Base-by-base conservation (phyloP, 768 basidiomycete species). In the Candolleomyces eurysporus region DNA sequence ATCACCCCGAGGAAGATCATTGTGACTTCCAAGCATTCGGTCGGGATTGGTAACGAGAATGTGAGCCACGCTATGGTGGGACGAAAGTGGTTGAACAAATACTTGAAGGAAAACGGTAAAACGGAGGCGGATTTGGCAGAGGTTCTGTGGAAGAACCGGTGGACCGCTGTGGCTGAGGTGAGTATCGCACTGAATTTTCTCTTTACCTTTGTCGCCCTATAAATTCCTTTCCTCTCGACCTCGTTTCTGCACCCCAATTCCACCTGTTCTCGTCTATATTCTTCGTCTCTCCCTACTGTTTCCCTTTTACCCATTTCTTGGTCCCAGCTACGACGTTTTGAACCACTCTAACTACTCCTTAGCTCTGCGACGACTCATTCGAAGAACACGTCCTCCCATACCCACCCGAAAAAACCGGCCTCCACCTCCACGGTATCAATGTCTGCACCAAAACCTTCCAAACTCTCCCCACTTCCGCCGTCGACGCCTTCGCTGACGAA, bases 281-380 rank as follows among this genome's bases (percentile, higher is more conserved):
- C 4, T 26, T 26, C n/a, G n/a, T n/a, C n/a, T n/a, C n/a, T 26
- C 26, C 26, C 4, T 26, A 4, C 26, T 26, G 26, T 26, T 4
- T 26, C 4, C 26, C 26, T 26, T 26, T 26, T 4, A 4, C 26
- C 26, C 26, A 26, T 22, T 7, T 0, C 7, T 50, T 11, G 26
- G n/a, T 45, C 8, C 0, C 53, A 40, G 17, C 36, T 31, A 17
- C 32, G 6, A 13, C 16, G 32, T 9, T 19, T n/a, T 40, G 16
- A 40, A 6, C 60, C 45, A 2, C 40, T 0, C 48, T 46, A 31
- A 10, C 48, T n/a, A 30, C 36, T 10, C 45, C n/a, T 0, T 66
- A 98, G 96, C 87, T 99, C 6, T 99, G 97, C 71, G 97, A 99
- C 68, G 97, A 99, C 73, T 84, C 83, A 0, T 98, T 98, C 72